Conservation (phyloP, 2,329 filamentous ascomycete species). For the Diaporthe caulivora region DNA sequence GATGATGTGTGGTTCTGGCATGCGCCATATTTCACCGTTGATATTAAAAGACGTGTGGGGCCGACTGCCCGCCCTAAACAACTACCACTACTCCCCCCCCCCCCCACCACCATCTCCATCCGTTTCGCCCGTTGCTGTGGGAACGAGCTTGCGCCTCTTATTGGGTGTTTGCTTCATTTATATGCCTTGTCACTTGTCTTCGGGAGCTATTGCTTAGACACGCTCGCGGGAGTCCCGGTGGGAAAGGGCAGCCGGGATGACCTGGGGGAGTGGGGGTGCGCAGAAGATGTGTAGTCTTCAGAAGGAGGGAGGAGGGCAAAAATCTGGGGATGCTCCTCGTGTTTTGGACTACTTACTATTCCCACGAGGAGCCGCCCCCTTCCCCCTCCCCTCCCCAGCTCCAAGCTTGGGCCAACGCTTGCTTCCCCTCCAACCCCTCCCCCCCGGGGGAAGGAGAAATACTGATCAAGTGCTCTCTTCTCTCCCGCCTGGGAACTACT, state of each 20-base stretch:
- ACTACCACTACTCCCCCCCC: no score
- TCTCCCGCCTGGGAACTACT: not conserved
- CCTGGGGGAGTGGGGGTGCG: no score
- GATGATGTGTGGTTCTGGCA: constrained; percentile 26
- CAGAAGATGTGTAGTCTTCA: not conserved
- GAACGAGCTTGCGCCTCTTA: not conserved
- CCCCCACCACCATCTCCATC: constrained; percentile 7
- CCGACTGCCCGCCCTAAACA: constrained; percentile 21
- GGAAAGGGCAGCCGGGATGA: not conserved
- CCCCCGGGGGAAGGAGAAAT: no score
- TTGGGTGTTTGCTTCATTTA: constrained; percentile 19
- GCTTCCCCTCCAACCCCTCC: no score
- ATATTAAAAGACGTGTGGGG: constrained; percentile 28
- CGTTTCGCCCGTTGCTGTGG: constrained; percentile 14
- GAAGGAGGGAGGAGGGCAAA: not conserved
- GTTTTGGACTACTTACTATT: not conserved
- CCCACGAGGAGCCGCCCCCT: no score
- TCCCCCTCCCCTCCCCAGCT: no score
- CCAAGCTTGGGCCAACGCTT: not conserved
- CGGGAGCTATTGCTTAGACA: not conserved
- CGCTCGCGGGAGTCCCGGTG: not conserved
- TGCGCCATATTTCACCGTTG: constrained; percentile 36
- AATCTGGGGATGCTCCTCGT: not conserved
- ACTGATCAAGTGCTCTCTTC: no score
- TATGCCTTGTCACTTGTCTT: not conserved